These are phyloP conservation scores for Hyphopichia fennica DNA, from an alignment of 1,139 yeast genomes.

Conservation along the genomic window DNA sequence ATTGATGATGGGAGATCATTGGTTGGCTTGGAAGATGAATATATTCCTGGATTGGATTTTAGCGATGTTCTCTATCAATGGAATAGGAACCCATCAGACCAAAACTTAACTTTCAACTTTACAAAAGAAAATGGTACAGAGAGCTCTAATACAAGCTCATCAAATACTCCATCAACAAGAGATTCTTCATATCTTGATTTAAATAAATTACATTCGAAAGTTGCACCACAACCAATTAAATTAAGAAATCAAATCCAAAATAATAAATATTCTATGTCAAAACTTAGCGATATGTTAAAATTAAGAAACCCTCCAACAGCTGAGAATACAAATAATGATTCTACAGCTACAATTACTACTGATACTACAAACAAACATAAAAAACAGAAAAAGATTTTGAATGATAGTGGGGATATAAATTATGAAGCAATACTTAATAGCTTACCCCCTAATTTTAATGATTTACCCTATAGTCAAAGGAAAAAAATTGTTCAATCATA, in stretches of 20 bases:
- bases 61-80: conserved; percentile 42
- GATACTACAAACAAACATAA: conserved; percentile 1
- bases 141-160: conserved; percentile 15
- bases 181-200: conserved; percentile 42
- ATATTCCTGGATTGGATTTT: conserved; percentile 65
- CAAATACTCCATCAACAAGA: conserved; percentile 29
- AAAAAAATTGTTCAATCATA: conserved; percentile 55
- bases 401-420: conserved; percentile 31
- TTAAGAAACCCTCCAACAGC: conserved; percentile 18
- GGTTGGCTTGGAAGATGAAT: conserved; percentile 66
- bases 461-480: conserved; percentile 69
- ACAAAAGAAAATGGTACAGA: conserved; percentile 8
- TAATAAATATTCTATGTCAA: conserved; percentile 21
- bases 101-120: conserved; percentile 8
- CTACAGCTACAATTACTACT: conserved; percentile 1
- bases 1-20: conserved; percentile 13
- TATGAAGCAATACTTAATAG: conserved; percentile 41
- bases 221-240: conserved; percentile 46
- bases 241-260: conserved; percentile 8
- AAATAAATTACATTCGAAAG: conserved; percentile 47
- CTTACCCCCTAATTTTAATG: conserved; percentile 61
- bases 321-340: conserved; percentile 1
- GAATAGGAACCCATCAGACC: conserved; percentile 24
- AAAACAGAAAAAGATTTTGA: conserved; percentile 9
- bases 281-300: conserved; percentile 28